Conservation (phyloP, 2,329 filamentous ascomycete genomes). For the Talaromyces sp. region DNA sequence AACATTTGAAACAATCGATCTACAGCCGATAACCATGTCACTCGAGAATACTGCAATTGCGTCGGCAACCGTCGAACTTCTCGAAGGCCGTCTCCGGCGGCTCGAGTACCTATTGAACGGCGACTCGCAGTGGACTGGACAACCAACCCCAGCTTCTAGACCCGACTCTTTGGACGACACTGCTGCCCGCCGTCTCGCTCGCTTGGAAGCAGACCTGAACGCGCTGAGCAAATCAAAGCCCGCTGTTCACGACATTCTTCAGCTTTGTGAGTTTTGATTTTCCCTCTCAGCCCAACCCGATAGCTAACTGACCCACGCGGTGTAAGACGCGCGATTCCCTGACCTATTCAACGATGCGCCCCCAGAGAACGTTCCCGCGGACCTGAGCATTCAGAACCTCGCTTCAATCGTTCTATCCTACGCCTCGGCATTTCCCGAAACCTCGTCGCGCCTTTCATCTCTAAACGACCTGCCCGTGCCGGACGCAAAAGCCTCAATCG, state of each 20-base stretch:
- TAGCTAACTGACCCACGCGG: background rate
- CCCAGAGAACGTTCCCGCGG: conserved; percentile 27
- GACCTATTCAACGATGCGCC: conserved; percentile 35
- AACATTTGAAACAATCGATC: background rate
- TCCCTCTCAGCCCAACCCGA: background rate
- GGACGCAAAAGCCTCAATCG: conserved; percentile 34
- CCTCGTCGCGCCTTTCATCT: conserved; percentile 43
- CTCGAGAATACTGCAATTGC: conserved; percentile 30
- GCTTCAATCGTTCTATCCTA: conserved; percentile 40
- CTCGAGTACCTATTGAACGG: conserved; percentile 42
- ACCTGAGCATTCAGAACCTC: conserved; percentile 31
- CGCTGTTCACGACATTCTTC: conserved; percentile 37
- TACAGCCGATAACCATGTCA: conserved; percentile 20
- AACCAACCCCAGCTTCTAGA: conserved; percentile 27
- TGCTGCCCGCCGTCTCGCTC: conserved; percentile 33
- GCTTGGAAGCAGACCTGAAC: conserved; percentile 33
- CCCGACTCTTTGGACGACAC: conserved; percentile 33
- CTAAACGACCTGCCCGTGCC: conserved; percentile 44
- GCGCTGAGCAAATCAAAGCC: conserved; percentile 32
- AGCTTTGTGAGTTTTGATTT: conserved; percentile 29
- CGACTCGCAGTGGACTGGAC: conserved; percentile 34
- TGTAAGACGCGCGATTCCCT: conserved; percentile 34
- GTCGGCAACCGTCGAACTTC: conserved; percentile 37
- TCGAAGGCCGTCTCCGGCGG: conserved; percentile 39
- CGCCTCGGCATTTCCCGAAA: conserved; percentile 42